phyloP scores from a whole-genome alignment of 805 yeast species.

The Ogataea allantospora region DNA sequence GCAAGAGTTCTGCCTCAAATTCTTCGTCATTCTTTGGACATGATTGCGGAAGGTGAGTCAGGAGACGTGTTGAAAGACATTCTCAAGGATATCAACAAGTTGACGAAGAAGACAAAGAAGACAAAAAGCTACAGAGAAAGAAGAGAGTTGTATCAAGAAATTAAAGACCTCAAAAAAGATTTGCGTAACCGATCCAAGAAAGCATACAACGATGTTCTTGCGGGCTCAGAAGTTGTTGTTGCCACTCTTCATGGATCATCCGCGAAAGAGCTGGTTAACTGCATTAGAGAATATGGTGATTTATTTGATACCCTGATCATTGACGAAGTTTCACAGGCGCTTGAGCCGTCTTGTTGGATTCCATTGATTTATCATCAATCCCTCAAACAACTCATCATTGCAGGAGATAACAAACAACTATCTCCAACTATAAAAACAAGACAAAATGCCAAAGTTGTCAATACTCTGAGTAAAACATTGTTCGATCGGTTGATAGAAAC shows the following conservation, averaged over 20 bases:
- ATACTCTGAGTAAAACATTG: conserved; percentile 58
- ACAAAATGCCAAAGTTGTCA: conserved; percentile 38
- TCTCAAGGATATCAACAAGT: conserved; percentile 61
- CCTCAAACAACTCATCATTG: conserved; percentile 63
- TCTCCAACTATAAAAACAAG: conserved; percentile 83
- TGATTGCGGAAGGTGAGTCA: conserved; percentile 56
- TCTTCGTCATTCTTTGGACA: conserved; percentile 71
- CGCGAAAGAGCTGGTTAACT: conserved; percentile 59
- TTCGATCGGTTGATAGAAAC: conserved; percentile 72
- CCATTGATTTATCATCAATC: conserved; percentile 70
- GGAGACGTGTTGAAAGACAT: conserved; percentile 67
- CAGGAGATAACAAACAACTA: conserved; percentile 91
- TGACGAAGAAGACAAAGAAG: conserved; percentile 44
- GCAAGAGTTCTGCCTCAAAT: conserved; percentile 70
- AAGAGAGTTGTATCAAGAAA: conserved; percentile 62
- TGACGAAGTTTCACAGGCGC: conserved; percentile 92
- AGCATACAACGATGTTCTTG: conserved; percentile 55
- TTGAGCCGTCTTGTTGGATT: conserved; percentile 97
- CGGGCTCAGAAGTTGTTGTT: conserved; percentile 65
- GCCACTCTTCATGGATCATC: conserved; percentile 90
- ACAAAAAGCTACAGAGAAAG: conserved; percentile 63
- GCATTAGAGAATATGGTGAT: conserved; percentile 35
- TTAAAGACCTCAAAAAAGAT: conserved; percentile 70
- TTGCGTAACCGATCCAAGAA: conserved; percentile 63
- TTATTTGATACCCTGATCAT: conserved; percentile 80